These are phyloP conservation scores for Mycena venus DNA, from an alignment of 768 basidiomycete species.

Conservation along the genomic window DNA sequence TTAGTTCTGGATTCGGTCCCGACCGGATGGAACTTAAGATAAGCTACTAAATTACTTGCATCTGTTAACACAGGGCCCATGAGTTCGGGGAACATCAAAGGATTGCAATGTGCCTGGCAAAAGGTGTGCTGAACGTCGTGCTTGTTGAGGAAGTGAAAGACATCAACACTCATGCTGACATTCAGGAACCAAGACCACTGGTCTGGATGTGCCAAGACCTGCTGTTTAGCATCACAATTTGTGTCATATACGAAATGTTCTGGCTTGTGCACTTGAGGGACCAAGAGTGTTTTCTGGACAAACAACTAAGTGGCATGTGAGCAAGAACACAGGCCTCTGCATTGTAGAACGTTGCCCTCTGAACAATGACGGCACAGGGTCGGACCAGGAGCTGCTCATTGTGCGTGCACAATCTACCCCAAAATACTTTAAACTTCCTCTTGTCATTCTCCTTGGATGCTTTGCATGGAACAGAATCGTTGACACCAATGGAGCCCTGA, in stretches of 20 bases:
- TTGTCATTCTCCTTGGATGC: constrained; percentile 18
- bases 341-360: constrained; percentile 34
- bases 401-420: constrained; percentile 32
- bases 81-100: constrained; percentile 17
- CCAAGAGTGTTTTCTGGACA: constrained; percentile 35
- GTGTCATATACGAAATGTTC: constrained; percentile 37
- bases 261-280: constrained; percentile 39
- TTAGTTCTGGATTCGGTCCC: too few relatives aligned
- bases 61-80: too few relatives aligned
- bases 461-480: constrained; percentile 7
- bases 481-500: not conserved
- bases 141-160: constrained; percentile 29
- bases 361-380: constrained; percentile 37
- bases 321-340: constrained; percentile 28
- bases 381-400: constrained; percentile 35
- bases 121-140: constrained; percentile 8
- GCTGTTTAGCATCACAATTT: constrained; percentile 26
- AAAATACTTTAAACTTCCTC: constrained; percentile 10
- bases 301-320: constrained; percentile 11
- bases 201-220: not conserved
- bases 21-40: too few relatives aligned
- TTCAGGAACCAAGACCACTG: constrained; percentile 14
- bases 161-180: constrained; percentile 27
- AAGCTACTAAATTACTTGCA: too few relatives aligned
- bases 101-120: constrained; percentile 26